These are phyloP conservation scores for Aspergillus spinulosporus DNA, from an alignment of 2,329 filamentous ascomycete genomes.

Conservation along the genomic window DNA sequence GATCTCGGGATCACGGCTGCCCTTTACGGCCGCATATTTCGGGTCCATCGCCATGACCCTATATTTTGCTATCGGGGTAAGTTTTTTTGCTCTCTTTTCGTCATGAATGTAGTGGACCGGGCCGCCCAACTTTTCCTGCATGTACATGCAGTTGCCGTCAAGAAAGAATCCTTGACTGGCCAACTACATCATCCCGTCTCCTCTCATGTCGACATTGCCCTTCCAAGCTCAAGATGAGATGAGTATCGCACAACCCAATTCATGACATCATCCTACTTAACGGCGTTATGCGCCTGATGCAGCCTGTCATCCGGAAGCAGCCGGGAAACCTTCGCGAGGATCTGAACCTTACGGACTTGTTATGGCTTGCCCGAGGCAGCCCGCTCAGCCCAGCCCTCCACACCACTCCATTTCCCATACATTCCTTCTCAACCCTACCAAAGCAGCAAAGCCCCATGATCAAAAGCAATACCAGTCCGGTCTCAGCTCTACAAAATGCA, in stretches of 20 bases:
- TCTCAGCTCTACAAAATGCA: neutral
- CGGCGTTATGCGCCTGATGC: constrained; percentile 4
- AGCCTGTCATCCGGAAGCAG: constrained; percentile 11
- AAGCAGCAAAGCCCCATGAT: neutral
- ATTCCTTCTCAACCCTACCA: neutral
- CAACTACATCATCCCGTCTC: neutral
- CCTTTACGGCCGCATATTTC: constrained; percentile 94
- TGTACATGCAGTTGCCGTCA: neutral
- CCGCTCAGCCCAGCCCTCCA: neutral
- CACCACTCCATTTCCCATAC: neutral
- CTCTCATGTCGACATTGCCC: neutral
- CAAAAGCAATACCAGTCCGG: neutral
- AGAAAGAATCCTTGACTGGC: constrained; percentile 10
- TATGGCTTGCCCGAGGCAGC: neutral
- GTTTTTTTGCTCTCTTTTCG: constrained; percentile 44
- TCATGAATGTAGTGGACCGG: constrained; percentile 1
- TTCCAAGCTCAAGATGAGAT: neutral
- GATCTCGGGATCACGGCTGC: constrained; percentile 77
- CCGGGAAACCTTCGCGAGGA: constrained; percentile 3
- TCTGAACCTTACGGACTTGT: neutral
- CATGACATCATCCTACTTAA: constrained; percentile 12
- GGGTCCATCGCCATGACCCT: constrained; percentile 86
- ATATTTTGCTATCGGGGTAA: constrained; percentile 88
- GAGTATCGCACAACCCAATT: constrained; percentile 8
- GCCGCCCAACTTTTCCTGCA: constrained; percentile 9